A percentile compares a stretch with the other conserved stretches of the same genome.
Conservation (phyloP, 108 stramenopile genomes). For the Nitzschia sp. region DNA sequence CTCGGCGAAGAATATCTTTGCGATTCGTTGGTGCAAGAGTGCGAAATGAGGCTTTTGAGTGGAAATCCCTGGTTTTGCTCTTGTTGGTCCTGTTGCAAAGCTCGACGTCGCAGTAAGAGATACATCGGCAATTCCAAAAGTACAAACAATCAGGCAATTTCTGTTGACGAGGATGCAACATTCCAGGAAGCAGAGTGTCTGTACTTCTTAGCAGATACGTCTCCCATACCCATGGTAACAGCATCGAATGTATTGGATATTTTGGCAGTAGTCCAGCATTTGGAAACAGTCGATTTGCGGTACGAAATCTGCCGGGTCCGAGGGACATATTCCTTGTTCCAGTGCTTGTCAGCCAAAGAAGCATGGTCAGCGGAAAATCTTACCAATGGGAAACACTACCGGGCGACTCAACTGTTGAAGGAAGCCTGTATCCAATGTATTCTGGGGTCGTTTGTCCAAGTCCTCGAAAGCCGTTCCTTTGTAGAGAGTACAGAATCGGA, state of each 20-base stretch:
- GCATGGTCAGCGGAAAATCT: constrained; percentile 5
- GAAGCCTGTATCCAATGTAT: neutral
- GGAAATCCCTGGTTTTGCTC: constrained; percentile 12
- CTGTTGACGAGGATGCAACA: too few relatives aligned
- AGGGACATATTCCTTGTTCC: neutral
- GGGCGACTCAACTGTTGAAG: constrained; percentile 1
- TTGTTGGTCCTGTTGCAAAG: constrained; percentile 41
- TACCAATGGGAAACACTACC: neutral
- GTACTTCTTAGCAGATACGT: constrained; percentile 17
- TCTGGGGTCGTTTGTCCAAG: neutral
- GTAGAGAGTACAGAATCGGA: neutral
- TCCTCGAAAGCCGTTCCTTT: constrained; percentile 18
- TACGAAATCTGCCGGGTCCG: neutral
- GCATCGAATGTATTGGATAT: constrained; percentile 29
- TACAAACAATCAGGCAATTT: too few relatives aligned
- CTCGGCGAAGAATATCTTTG: constrained; percentile 76
- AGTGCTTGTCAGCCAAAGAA: constrained; percentile 4
- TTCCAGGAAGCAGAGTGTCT: constrained; percentile 7
- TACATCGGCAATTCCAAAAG: neutral
- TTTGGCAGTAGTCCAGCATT: constrained; percentile 30
- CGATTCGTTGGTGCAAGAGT: constrained; percentile 62
- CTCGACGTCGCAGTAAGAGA: constrained; percentile 2
- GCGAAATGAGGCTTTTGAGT: constrained; percentile 65
- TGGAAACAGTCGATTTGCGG: constrained; percentile 13
- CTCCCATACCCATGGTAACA: neutral